Percentiles rank a stretch among this genome's conserved stretches.
These are phyloP conservation scores for Epichloe hybrida DNA, from an alignment of 2,329 filamentous ascomycete species.

Conservation along the genomic window DNA sequence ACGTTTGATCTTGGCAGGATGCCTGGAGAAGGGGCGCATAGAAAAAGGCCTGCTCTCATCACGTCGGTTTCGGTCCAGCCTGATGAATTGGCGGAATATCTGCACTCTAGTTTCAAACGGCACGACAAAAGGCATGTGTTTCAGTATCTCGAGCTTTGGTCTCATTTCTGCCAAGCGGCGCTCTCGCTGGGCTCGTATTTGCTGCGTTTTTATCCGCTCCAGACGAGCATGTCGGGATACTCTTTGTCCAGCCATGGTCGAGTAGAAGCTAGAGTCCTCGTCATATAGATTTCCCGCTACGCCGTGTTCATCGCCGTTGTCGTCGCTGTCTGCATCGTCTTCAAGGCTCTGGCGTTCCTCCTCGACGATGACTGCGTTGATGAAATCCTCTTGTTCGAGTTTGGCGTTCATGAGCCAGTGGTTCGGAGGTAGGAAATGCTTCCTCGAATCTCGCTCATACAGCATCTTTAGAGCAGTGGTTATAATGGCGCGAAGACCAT, in stretches of 20 bases:
- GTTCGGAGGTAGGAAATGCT: constrained; percentile 65
- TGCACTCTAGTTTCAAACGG: constrained; percentile 84
- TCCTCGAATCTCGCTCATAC: constrained; percentile 84
- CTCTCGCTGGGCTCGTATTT: constrained; percentile 53
- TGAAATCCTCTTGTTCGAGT: constrained; percentile 82
- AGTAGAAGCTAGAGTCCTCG: constrained; percentile 13
- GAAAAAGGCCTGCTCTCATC: constrained; percentile 7
- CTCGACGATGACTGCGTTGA: constrained; percentile 73
- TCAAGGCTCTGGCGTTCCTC: constrained; percentile 64
- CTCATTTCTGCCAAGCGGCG: constrained; percentile 66
- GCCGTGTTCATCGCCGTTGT: constrained; percentile 18
- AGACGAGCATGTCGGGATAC: constrained; percentile 49
- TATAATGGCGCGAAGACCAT: constrained; percentile 66
- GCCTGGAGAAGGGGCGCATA: constrained; percentile 30
- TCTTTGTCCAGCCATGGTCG: constrained; percentile 38
- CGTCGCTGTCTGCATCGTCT: constrained; percentile 13
- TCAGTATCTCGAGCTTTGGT: constrained; percentile 76
- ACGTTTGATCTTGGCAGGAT: constrained; percentile 69
- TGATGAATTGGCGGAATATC: constrained; percentile 88
- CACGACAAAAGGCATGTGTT: constrained; percentile 95
- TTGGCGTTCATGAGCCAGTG: constrained; percentile 90
- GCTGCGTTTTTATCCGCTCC: constrained; percentile 49
- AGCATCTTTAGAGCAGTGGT: constrained; percentile 74
- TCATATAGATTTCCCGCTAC: constrained; percentile 21
- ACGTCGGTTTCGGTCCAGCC: constrained; percentile 42